A percentile compares a stretch with the other conserved stretches of the same genome.
These are phyloP conservation scores for Zoysia matrella DNA, from an alignment of 202 grass and related monocot genomes.

Conservation along the genomic window DNA sequence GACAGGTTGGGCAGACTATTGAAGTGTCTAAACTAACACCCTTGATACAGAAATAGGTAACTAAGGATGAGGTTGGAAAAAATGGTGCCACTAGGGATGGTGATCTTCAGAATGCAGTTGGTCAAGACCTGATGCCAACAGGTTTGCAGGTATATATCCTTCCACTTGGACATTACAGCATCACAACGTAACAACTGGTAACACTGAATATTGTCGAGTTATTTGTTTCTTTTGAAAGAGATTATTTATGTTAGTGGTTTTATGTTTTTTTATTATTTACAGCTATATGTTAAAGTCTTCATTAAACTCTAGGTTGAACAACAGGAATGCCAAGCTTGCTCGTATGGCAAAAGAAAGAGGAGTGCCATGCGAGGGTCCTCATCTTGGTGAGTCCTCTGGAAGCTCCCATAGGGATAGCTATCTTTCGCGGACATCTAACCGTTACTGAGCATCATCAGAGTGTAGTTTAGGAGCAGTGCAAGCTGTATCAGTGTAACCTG, in stretches of 20 bases:
- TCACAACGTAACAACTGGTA: slow-evolving; percentile 99
- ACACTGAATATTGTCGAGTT: slow-evolving; percentile 24
- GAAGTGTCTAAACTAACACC: slow-evolving; percentile 39
- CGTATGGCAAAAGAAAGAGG: slow-evolving; percentile 81
- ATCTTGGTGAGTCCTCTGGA: slow-evolving; percentile 63
- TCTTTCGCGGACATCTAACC: not conserved
- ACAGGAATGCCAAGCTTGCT: slow-evolving; percentile 66
- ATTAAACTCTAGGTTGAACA: slow-evolving; percentile 7
- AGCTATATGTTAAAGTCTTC: slow-evolving; percentile 23
- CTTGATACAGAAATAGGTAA: slow-evolving; percentile 48
- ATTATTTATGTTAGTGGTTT: slow-evolving; percentile 10
- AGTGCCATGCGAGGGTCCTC: slow-evolving; percentile 57
- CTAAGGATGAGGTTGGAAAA: slow-evolving; percentile 50
- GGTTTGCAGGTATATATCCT: slow-evolving; percentile 60
- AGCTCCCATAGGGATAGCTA: slow-evolving; percentile 70
- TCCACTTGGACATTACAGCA: slow-evolving; percentile 40
- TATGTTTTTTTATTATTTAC: not conserved
- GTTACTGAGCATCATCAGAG: too few relatives aligned
- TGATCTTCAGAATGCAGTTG: slow-evolving; percentile 54
- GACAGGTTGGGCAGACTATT: slow-evolving; percentile 52
- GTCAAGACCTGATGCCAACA: slow-evolving; percentile 50
- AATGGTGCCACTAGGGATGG: slow-evolving; percentile 37
- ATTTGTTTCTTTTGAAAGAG: slow-evolving; percentile 17
- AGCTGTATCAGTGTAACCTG: too few relatives aligned
- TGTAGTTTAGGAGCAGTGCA: too few relatives aligned